phyloP scores from a whole-genome alignment of 371 early-diverging fungal genomes.

The Sporodiniella umbellata region DNA sequence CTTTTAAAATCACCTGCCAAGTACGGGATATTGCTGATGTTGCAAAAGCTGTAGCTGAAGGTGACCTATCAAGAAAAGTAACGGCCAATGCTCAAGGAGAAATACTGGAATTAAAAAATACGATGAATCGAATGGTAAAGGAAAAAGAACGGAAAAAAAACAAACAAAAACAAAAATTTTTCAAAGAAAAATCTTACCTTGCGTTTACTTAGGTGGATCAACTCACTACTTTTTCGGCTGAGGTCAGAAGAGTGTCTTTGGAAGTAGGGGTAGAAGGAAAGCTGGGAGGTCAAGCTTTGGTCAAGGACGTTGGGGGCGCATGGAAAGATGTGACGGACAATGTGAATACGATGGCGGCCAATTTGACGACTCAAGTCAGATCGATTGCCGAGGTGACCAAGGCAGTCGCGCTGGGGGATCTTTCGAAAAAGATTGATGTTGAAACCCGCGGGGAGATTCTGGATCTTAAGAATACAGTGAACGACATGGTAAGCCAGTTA shows the following conservation, averaged over 20 bases:
- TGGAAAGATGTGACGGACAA: conserved; percentile 61
- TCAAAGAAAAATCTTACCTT: too few species aligned
- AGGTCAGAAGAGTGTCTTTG: conserved; percentile 58
- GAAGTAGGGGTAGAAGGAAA: conserved; percentile 60
- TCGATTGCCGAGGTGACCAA: conserved; percentile 42
- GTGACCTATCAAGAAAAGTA: conserved; percentile 30
- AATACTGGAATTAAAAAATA: conserved; percentile 19
- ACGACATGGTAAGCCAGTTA: conserved; percentile 40
- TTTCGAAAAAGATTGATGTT: conserved; percentile 40
- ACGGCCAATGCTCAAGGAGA: conserved; percentile 28
- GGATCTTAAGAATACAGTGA: conserved; percentile 44
- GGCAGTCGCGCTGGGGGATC: conserved; percentile 51
- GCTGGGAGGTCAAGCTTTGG: conserved; percentile 57
- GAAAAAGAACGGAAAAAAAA: not conserved
- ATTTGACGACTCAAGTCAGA: conserved; percentile 55
- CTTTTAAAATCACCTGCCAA: conserved; percentile 25
- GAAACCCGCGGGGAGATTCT: conserved; percentile 30
- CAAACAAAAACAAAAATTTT: too few species aligned
- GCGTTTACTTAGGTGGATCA: conserved; percentile 19
- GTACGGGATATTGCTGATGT: conserved; percentile 29
- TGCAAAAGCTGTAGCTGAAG: conserved; percentile 28
- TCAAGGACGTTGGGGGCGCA: conserved; percentile 49
- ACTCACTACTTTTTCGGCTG: conserved; percentile 47
- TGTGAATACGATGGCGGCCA: conserved; percentile 62
- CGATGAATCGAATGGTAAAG: conserved; percentile 26